Evolutionary conservation across 495 filamentous ascomycete species (phyloP).

Genomic region (Talaromyces stipitatus): DNA sequence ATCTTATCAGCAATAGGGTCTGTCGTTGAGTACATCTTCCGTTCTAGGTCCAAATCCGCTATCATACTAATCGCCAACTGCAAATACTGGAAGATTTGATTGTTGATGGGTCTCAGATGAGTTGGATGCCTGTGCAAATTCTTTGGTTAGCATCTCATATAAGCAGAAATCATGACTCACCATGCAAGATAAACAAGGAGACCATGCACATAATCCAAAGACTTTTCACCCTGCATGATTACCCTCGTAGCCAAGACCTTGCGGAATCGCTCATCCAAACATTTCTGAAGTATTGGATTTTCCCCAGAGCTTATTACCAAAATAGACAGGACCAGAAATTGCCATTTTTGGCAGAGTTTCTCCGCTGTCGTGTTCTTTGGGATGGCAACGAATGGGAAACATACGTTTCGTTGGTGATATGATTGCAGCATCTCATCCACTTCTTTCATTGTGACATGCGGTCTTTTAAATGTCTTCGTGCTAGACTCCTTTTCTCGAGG

Average conservation of each 20-base stretch:
- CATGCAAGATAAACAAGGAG: constrained; percentile 33
- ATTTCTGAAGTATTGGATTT: background rate
- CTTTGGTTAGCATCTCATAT: background rate
- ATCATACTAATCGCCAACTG: constrained; percentile 2
- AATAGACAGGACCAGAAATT: background rate
- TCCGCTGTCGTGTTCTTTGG: background rate
- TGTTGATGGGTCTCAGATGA: background rate
- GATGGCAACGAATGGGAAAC: constrained; percentile 2
- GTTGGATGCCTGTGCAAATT: background rate
- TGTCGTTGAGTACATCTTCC: background rate
- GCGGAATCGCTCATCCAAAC: constrained; percentile 4
- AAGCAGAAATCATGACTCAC: constrained; percentile 16
- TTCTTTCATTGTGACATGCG: background rate
- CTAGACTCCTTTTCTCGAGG: background rate
- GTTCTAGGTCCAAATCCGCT: background rate
- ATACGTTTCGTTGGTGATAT: background rate
- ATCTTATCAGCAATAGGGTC: background rate
- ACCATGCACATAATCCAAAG: constrained; percentile 31
- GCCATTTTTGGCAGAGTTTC: background rate
- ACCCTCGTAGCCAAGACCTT: background rate
- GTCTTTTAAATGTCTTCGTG: background rate
- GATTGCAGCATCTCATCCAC: background rate
- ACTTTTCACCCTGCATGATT: constrained; percentile 24
- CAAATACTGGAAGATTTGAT: constrained; percentile 3
- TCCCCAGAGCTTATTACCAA: background rate